phyloP scores from a whole-genome alignment of 1,139 yeast species.

The Arxiozyma slooffiae region DNA sequence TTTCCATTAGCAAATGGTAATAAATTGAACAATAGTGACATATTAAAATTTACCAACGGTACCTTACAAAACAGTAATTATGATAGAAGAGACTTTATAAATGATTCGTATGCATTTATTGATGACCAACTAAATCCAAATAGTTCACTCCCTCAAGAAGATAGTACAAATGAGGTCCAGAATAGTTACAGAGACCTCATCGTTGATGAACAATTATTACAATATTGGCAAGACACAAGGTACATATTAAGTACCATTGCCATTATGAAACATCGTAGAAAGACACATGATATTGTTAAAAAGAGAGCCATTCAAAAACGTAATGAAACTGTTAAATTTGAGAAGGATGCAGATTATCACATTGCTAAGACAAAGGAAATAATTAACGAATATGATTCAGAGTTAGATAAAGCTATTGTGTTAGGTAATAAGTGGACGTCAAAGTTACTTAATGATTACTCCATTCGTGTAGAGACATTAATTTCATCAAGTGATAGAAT shows the following conservation, averaged over 20 bases:
- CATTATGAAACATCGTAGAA: slow-evolving; percentile 22
- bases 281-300: slow-evolving; percentile 20
- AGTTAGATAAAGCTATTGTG: slow-evolving; percentile 17
- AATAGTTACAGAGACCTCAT: slow-evolving; percentile 5
- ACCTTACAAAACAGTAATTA: not conserved
- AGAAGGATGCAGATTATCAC: slow-evolving; percentile 11
- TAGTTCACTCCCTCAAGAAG: not conserved
- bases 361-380: slow-evolving; percentile 14
- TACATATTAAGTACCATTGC: slow-evolving; percentile 19
- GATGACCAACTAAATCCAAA: slow-evolving; percentile 1
- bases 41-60: too few relatives aligned
- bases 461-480: slow-evolving; percentile 43
- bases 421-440: slow-evolving; percentile 26
- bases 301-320: slow-evolving; percentile 16
- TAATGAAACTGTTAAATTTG: slow-evolving; percentile 10
- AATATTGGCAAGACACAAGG: slow-evolving; percentile 21
- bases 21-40: too few relatives aligned
- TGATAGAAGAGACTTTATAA: not conserved
- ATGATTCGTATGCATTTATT: not conserved
- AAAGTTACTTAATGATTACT: slow-evolving; percentile 25
- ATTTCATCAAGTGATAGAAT: slow-evolving; percentile 65
- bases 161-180: slow-evolving; percentile 2
- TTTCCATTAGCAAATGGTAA: not conserved
- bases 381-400: slow-evolving; percentile 16
- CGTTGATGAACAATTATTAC: slow-evolving; percentile 19